Percentiles rank a stretch among this genome's conserved stretches.
Evolutionary conservation across 202 grass and related monocot species (phyloP).

Genomic region (Hordeum pubiflorum): DNA sequence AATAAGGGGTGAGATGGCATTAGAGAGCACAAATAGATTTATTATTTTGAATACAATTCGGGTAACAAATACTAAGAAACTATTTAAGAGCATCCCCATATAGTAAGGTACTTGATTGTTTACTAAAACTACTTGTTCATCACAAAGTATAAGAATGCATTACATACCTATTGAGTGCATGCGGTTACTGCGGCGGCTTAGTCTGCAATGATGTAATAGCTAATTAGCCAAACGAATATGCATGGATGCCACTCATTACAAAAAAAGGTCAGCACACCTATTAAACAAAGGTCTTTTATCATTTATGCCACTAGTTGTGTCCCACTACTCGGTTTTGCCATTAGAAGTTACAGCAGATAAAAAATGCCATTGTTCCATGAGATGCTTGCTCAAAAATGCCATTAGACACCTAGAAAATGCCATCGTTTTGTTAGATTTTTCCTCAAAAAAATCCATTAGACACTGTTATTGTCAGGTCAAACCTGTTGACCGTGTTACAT

Average conservation of each 20-base stretch:
- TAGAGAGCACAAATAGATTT: not conserved
- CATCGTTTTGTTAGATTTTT: too few species aligned
- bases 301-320: too few species aligned
- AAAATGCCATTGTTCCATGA: too few species aligned
- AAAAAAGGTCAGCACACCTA: not conserved
- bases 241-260: not conserved
- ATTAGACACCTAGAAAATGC: too few species aligned
- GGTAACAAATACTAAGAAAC: not conserved
- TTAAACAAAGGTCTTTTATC: not conserved
- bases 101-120: not conserved
- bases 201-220: conserved; percentile 40
- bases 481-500: too few species aligned
- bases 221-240: conserved; percentile 21
- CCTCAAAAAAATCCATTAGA: too few species aligned
- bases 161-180: conserved; percentile 74
- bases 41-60: not conserved
- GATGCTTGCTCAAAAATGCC: too few species aligned
- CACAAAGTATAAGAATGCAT: conserved; percentile 23
- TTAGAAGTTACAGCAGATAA: too few species aligned
- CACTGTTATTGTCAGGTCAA: too few species aligned
- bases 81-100: not conserved
- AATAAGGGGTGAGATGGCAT: not conserved
- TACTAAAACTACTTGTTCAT: conserved; percentile 1
- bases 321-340: too few species aligned
- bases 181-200: conserved; percentile 41